Evolutionary conservation across 2,329 filamentous ascomycete species (phyloP), one percentile per base, ranked within the genome.

Genomic region (Cryphonectria parasitica): DNA sequence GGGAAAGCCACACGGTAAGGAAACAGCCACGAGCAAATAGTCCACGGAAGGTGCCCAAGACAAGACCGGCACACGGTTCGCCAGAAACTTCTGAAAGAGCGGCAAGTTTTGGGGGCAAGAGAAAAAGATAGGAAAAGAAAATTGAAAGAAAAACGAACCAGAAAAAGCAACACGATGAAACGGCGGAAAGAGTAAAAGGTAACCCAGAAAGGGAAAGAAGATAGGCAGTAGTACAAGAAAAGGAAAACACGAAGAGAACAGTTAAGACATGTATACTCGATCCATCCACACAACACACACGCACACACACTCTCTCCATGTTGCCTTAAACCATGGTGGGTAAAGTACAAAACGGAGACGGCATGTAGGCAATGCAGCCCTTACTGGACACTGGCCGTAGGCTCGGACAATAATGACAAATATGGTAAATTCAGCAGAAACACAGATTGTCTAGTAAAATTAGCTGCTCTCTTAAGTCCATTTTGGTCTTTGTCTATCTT

Each of bases 11-110:
- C 34, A 45, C 43, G 31, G 63, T 25, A 31, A 28, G 39, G 41
- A 49, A 31, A 10, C 49, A 64, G 63, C 39, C 39, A 64, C 43
- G 61, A 45, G 61, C 36, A 64, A 63, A 45, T 64, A 28, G 39
- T 41, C 13, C 25, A 13, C 19, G 15, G 25, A 45, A 25, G 39
- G 11, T 17, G 22, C 19, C 41, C 61, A 28, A 61, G 34, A 39
- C 58, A n/a, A 34, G 3, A 58, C 54, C 25, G 60, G 19, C 28
- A 39, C 19, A 62, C 6, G 60, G 45, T n/a, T n/a, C 7, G 45
- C 45, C 7, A n/a, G 4, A 19, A 28, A 15, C 52, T 3, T 15
- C 11, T n/a, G 8, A 31, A 36, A 36, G 19, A 10, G 56, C 28
- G 31, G 28, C 56, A 34, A 34, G 54, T 17, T 10, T 60, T 28